A percentile compares a stretch with the other conserved stretches of the same genome.
Evolutionary conservation across 2,329 filamentous ascomycete genomes (phyloP).

Genomic region (Penicillium expansum): DNA sequence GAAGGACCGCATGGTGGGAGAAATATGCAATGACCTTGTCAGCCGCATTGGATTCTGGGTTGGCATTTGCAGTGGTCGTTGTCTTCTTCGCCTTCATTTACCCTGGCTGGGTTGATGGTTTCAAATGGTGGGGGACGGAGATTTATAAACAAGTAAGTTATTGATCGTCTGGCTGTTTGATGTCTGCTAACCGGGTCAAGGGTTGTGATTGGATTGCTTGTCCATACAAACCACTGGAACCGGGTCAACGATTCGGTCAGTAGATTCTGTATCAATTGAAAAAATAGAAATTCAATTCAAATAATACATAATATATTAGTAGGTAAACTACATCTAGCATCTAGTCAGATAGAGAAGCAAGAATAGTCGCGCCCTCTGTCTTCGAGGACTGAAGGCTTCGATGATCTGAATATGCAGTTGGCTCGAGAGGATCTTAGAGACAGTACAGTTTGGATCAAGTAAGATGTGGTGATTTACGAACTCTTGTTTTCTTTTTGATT

Average conservation of each 20-base stretch:
- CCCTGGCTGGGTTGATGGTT: constrained; percentile 68
- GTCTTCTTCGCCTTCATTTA: constrained; percentile 88
- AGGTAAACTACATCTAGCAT: not conserved
- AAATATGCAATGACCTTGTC: constrained; percentile 90
- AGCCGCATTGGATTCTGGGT: constrained; percentile 75
- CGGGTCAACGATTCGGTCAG: constrained; percentile 66
- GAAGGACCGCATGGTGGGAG: constrained; percentile 77
- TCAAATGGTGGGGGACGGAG: constrained; percentile 87
- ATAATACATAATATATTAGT: not conserved
- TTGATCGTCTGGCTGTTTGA: not conserved
- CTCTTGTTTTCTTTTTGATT: not conserved
- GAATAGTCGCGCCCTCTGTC: not conserved
- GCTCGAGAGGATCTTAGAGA: not conserved
- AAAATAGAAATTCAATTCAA: no score
- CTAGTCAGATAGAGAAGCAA: not conserved
- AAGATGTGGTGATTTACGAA: not conserved
- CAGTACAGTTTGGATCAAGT: not conserved
- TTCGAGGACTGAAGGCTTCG: no score
- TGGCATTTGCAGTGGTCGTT: constrained; percentile 78
- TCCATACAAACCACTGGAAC: constrained; percentile 62
- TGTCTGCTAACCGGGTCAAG: constrained; percentile 23
- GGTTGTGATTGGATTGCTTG: constrained; percentile 85
- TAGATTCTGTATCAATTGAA: constrained; percentile 1
- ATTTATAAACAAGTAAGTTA: constrained; percentile 64
- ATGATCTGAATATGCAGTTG: not conserved